Evolutionary conservation across 2,329 filamentous ascomycete genomes (phyloP), one percentile per base, ranked within the genome.

Genomic region (Coniochaeta sp.): DNA sequence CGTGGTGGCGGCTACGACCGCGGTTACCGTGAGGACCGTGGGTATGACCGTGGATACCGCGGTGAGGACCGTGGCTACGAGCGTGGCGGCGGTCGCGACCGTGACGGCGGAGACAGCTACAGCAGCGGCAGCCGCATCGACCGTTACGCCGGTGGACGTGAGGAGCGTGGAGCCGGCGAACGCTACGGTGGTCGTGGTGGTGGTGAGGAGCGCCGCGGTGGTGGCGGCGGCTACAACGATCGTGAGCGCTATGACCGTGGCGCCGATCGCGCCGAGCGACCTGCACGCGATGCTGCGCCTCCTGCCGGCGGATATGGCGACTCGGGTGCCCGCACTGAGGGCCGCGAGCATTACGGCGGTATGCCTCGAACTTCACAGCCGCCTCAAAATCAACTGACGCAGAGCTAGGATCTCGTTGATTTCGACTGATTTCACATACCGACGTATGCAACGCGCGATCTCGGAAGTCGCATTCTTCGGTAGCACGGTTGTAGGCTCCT

Each of bases 121-220:
- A 82, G 65, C 59, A 62, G 64, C 24, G 61, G 64, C 63, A 82
- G 84, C 65, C 80, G 81, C 59, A 71, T 71, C 61, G 69, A 71
- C 60, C 71, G 72, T 60, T 71, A 69, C 61, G 68, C 70, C 44
- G 70, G 69, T n/a, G 67, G 69, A 17, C 68, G 70, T 54, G 69
- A 66, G 19, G 69, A 71, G 14, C 68, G 71, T 52, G 67, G 70
- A 62, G 73, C 76, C 72, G 82, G 74, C 73, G 82, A 87, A 61
- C 85, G 87, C 66, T 83, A 85, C 67, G 81, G 82, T 63, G 78
- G 81, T 62, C 70, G 73, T 64, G 75, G 77, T 64, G 76, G 78
- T 58, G 69, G 73, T 58, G 73, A 74, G 57, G 70, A 73, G 62
- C 71, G 70, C 65, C 75, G 77, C 55, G 77, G 78, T 60, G 70